Evolutionary conservation across 179 eudicot genomes (phyloP).

Genomic region (Spergularia azorica): DNA sequence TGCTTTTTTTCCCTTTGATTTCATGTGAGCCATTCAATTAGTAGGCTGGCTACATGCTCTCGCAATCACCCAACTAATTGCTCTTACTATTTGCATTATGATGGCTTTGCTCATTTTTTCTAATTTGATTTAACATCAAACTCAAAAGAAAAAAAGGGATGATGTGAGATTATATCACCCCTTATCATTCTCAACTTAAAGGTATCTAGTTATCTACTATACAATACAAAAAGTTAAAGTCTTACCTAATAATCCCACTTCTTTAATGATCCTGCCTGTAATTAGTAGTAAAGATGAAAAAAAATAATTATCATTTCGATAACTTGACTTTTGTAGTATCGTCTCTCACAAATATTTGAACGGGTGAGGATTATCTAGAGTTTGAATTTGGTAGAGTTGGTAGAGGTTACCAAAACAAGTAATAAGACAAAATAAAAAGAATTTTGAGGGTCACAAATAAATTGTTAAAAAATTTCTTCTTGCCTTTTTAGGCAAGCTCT

Average conservation of each 20-base stretch:
- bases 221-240: constrained; percentile 23
- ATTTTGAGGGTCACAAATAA: no score
- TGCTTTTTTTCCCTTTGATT: constrained; percentile 23
- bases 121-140: constrained; percentile 23
- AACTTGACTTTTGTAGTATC: background rate
- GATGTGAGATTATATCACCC: constrained; percentile 40
- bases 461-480: no score
- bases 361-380: no score
- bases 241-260: constrained; percentile 33
- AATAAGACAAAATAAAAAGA: no score
- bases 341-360: background rate
- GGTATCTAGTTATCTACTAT: constrained; percentile 4
- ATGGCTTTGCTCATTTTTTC: constrained; percentile 20
- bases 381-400: no score
- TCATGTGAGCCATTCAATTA: constrained; percentile 32
- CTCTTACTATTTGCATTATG: background rate
- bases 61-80: constrained; percentile 27
- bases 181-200: constrained; percentile 27
- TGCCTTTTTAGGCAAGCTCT: no score
- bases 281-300: constrained; percentile 17
- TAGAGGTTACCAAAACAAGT: no score
- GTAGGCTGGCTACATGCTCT: constrained; percentile 36
- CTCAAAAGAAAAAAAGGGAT: constrained; percentile 20
- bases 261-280: background rate
- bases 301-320: constrained; percentile 15